Evolutionary conservation across 164 flowering plant genomes (phyloP).

Genomic region (Brasenia schreberi): DNA sequence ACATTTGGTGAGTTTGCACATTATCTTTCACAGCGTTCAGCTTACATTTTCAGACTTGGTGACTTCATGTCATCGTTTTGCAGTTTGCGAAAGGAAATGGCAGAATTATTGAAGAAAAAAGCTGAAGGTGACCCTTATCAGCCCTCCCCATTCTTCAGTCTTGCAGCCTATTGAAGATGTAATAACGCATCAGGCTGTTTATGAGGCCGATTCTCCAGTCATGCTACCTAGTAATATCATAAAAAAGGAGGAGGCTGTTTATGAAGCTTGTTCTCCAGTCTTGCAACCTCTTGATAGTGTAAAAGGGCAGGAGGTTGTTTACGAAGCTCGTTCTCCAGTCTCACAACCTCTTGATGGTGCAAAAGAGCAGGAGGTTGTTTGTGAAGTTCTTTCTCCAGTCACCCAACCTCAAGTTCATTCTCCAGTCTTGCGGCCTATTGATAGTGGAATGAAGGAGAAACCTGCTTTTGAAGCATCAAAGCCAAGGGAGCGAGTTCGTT

Average conservation of each 20-base stretch:
- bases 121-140: slow-evolving; percentile 48
- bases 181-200: slow-evolving; percentile 10
- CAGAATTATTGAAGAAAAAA: slow-evolving; percentile 57
- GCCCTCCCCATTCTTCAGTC: slow-evolving; percentile 48
- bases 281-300: too few species aligned
- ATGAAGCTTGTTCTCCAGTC: slow-evolving; percentile 1
- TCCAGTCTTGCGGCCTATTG: slow-evolving; percentile 3
- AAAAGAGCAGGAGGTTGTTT: too few species aligned
- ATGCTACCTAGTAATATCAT: too few species aligned
- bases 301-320: slow-evolving; percentile 12
- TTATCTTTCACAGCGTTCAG: background rate
- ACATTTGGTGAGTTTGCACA: background rate
- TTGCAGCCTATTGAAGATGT: slow-evolving; percentile 21
- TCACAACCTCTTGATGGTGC: too few species aligned
- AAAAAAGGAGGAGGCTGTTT: too few species aligned
- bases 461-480: slow-evolving; percentile 1
- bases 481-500: background rate
- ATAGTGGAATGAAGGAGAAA: slow-evolving; percentile 2
- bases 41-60: background rate
- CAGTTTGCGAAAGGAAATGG: slow-evolving; percentile 66
- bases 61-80: slow-evolving; percentile 8
- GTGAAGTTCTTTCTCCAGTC: too few species aligned
- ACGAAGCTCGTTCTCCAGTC: slow-evolving; percentile 10
- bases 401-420: background rate
- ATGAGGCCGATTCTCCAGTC: too few species aligned